Percentiles rank a stretch among this genome's conserved stretches.
phyloP scores from a whole-genome alignment of 306 rosid species.

The Styphnolobium japonicum region DNA sequence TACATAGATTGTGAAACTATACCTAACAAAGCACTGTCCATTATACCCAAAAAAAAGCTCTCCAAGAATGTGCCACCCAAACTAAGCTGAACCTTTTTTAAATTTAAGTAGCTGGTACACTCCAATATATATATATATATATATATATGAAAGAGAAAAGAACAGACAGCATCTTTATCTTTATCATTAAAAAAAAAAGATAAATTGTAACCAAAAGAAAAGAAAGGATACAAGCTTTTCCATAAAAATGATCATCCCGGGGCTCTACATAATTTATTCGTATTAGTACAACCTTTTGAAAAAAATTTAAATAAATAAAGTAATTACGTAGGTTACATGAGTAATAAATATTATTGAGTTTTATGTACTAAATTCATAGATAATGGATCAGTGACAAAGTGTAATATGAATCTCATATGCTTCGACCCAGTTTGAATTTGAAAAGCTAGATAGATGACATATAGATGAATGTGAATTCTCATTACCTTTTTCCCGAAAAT shows the following conservation, averaged over 20 bases:
- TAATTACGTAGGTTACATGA: neutral
- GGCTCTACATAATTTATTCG: neutral
- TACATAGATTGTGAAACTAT: neutral
- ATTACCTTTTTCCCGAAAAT: neutral
- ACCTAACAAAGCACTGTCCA: neutral
- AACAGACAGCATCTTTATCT: constrained; percentile 18
- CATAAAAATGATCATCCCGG: neutral
- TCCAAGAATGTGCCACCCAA: neutral
- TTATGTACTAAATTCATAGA: neutral
- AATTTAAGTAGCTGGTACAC: neutral
- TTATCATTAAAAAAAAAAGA: neutral
- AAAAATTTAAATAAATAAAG: neutral
- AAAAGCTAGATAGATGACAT: neutral
- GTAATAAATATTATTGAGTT: neutral
- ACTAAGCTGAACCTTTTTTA: neutral
- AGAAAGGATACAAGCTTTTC: neutral
- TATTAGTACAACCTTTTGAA: neutral
- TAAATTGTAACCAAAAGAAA: neutral
- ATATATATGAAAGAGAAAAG: neutral
- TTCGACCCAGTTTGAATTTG: neutral
- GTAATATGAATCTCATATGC: neutral
- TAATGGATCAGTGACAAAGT: neutral
- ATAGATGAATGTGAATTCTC: neutral
- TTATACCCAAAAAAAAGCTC: neutral
- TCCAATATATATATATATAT: neutral